phyloP scores from a whole-genome alignment of 805 yeast species.

The Wickerhamiella bombiphila region DNA sequence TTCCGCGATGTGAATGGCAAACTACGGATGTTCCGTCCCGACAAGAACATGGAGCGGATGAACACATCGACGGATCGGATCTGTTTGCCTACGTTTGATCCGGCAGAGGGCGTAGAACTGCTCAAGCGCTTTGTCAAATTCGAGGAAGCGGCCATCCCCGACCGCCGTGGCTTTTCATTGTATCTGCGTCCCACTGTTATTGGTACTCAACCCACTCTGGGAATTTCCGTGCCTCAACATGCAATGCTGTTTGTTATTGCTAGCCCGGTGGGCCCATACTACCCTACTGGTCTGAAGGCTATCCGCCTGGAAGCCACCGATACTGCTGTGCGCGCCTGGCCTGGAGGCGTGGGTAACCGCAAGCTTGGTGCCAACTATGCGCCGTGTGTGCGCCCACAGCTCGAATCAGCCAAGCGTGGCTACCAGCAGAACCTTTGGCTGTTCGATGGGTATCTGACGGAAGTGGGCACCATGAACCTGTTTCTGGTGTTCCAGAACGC shows the following conservation, averaged over 20 bases:
- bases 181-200: conserved; percentile 91
- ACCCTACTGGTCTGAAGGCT: conserved; percentile 89
- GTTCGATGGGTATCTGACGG: conserved; percentile 77
- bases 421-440: conserved; percentile 95
- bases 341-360: conserved; percentile 94
- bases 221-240: conserved; percentile 68
- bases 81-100: conserved; percentile 75
- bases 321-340: conserved; percentile 97
- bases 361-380: conserved; percentile 97
- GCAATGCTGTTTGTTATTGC: conserved; percentile 79
- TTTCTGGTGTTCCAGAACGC: conserved; percentile 71
- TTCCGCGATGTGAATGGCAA: conserved; percentile 45
- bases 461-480: conserved; percentile 96
- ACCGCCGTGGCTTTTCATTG: conserved; percentile 75
- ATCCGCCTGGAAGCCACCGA: conserved; percentile 90
- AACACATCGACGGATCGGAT: conserved; percentile 79
- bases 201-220: conserved; percentile 80
- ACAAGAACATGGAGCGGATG: conserved; percentile 84
- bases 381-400: conserved; percentile 83
- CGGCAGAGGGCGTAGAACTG: conserved; percentile 57
- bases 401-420: conserved; percentile 80
- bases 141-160: conserved; percentile 70
- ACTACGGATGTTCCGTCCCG: conserved; percentile 77
- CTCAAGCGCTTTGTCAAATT: conserved; percentile 61
- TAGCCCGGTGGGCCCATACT: conserved; percentile 96